Percentiles rank a stretch among this genome's conserved stretches.
These are phyloP conservation scores for Pyrus hybrid DNA, from an alignment of 331 rosid species.

Conservation along the genomic window DNA sequence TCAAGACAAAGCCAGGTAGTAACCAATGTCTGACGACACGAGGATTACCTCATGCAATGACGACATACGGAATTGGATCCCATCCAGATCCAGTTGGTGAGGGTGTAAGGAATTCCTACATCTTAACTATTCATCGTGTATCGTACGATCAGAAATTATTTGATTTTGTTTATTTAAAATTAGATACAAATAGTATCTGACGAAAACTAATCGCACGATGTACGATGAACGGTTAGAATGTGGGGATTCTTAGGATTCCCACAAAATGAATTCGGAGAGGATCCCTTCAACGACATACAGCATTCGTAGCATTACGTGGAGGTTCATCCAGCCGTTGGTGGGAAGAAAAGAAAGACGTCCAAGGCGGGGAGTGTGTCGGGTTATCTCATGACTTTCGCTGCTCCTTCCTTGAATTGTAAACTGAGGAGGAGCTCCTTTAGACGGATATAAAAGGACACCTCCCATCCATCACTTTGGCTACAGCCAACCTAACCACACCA, in stretches of 20 bases:
- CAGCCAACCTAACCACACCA: background rate
- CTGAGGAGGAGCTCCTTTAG: background rate
- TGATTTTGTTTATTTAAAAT: too few species aligned
- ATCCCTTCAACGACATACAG: too few species aligned
- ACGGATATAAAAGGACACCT: background rate
- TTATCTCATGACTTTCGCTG: background rate
- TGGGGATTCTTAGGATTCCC: too few species aligned
- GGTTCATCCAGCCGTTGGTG: background rate
- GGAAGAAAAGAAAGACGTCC: background rate
- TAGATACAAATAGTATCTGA: too few species aligned
- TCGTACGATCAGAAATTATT: rapidly evolving
- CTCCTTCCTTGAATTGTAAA: background rate
- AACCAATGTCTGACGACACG: too few species aligned
- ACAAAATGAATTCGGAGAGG: too few species aligned
- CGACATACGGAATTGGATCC: background rate
- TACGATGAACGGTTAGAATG: too few species aligned
- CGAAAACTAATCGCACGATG: too few species aligned
- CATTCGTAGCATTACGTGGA: background rate
- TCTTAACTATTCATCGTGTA: rapidly evolving
- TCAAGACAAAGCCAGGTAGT: background rate
- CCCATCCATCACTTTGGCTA: background rate
- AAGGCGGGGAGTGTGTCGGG: background rate
- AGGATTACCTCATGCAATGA: background rate
- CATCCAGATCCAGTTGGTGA: too few species aligned
- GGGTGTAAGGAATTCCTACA: rapidly evolving